Evolutionary conservation across 2,329 filamentous ascomycete species (phyloP).

Genomic region (Lachnellula hyalina): DNA sequence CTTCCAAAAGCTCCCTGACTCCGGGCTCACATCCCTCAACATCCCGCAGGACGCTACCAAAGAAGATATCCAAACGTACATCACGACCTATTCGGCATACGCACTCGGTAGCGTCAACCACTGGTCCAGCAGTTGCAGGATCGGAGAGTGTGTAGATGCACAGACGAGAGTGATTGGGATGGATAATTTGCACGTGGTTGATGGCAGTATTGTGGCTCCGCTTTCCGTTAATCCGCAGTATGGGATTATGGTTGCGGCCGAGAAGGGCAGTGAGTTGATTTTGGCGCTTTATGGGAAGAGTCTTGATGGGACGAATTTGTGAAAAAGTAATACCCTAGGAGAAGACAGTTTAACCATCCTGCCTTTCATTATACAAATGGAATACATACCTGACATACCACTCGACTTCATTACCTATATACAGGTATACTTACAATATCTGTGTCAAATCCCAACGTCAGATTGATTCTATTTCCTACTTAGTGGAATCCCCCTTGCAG

Average conservation of each 20-base stretch:
- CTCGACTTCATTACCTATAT: too few relatives aligned
- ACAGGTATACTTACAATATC: too few relatives aligned
- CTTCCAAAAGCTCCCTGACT: constrained; percentile 40
- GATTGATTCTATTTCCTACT: too few relatives aligned
- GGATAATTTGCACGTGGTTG: constrained; percentile 46
- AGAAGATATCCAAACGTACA: constrained; percentile 44
- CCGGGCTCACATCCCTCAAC: constrained; percentile 43
- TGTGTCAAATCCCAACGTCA: too few relatives aligned
- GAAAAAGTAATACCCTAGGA: too few relatives aligned
- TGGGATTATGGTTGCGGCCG: constrained; percentile 48
- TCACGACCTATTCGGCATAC: constrained; percentile 43
- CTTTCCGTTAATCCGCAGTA: constrained; percentile 51
- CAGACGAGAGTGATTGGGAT: constrained; percentile 44
- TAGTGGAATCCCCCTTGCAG: too few relatives aligned
- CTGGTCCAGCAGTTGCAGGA: constrained; percentile 47
- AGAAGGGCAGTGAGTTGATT: constrained; percentile 46
- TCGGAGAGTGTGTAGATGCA: constrained; percentile 45
- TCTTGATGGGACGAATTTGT: too few relatives aligned
- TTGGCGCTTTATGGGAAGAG: constrained; percentile 14
- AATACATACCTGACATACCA: too few relatives aligned
- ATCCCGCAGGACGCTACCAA: constrained; percentile 40
- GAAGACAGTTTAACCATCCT: too few relatives aligned
- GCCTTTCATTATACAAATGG: too few relatives aligned
- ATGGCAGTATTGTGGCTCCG: constrained; percentile 44
- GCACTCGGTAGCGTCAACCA: constrained; percentile 47